Evolutionary conservation across 257 asterid species (phyloP), one percentile per base, ranked within the genome.

Genomic region (Misopates orontium): DNA sequence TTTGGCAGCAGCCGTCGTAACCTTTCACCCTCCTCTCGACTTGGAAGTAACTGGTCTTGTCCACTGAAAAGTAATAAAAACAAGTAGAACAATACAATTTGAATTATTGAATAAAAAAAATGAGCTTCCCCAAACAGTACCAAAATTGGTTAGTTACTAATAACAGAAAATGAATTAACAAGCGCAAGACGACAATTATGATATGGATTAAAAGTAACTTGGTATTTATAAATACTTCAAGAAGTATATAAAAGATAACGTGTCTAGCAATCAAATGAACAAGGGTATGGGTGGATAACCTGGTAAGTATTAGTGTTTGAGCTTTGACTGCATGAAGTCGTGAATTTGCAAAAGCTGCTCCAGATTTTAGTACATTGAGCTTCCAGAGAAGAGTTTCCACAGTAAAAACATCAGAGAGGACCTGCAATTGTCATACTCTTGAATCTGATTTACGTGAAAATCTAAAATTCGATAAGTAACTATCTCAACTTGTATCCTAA

Each of bases 241-340:
- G n/a, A n/a, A n/a, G n/a, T n/a, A n/a, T n/a, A n/a, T n/a, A n/a
- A n/a, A n/a, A n/a, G n/a, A n/a, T n/a, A n/a, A n/a, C n/a, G n/a
- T n/a, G n/a, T n/a, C n/a, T n/a, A n/a, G n/a, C n/a, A n/a, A n/a
- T n/a, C n/a, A n/a, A n/a, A n/a, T n/a, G n/a, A n/a, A n/a, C n/a
- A n/a, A n/a, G n/a, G n/a, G n/a, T n/a, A n/a, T n/a, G n/a, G n/a
- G n/a, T n/a, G n/a, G n/a, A n/a, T n/a, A n/a, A 91, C 97, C 98
- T 85, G 25, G 87, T 80, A 66, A 91, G 90, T 65, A 91, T 73
- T 64, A 89, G 69, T 16, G 92, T 82, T 64, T 84, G 83, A 78
- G 96, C 87, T 82, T 80, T 91, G 70, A 91, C 90, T 55, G 98
- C 92, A 81, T 89, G 95, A 57, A 89, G 97, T 12, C 96, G 89